Base-by-base conservation (phyloP, 2,329 filamentous ascomycete genomes). In the Neofusicoccum laricinum region DNA sequence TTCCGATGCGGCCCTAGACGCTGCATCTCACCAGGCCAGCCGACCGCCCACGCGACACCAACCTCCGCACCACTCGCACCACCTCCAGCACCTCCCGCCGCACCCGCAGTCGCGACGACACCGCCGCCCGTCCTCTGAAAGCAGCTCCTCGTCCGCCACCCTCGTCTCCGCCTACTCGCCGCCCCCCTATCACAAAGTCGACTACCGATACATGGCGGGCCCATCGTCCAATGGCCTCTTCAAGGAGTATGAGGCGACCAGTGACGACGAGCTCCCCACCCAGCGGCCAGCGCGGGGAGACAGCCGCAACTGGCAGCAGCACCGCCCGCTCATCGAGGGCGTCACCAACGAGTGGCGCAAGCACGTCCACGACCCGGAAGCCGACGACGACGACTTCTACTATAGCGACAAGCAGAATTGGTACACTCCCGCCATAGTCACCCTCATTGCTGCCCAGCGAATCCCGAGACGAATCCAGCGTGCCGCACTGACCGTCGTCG, bases 341-440 rank as follows among this genome's bases (percentile, higher is more conserved):
- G 67, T 70, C 41, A 71, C 69, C 12, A 71, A 70, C 67, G 68
- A 70, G 25, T 71, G 69, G 69, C 58, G 61, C 14, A 41, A 43
- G 38, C 34, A 58, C 48, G 67, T 75, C 65, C 75, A 76, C 66
- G 75, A 77, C 51, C 73, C 76, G 10, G 77, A 79, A 64, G 74
- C 76, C 14, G 77, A 79, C 61, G 75, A 76, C 69, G 75, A 77
- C 67, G 72, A 76, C 32, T 69, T 69, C 45, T 76, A 75, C 69
- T 77, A 76, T 68, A 67, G 66, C 61, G 67, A 70, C 64, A 76
- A 77, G 58, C 73, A 73, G 48, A 72, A 70, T 55, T 68, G 75
- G 38, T 69, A 76, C 40, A 67, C 70, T 6, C 72, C 71, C n/a
- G 73, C 74, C 66, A 70, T 72, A 69, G 72, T 72, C 61, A 68